Evolutionary conservation across 192 early-diverging fungal species (phyloP).

Genomic region (Phycomyces blakesleeanus): DNA sequence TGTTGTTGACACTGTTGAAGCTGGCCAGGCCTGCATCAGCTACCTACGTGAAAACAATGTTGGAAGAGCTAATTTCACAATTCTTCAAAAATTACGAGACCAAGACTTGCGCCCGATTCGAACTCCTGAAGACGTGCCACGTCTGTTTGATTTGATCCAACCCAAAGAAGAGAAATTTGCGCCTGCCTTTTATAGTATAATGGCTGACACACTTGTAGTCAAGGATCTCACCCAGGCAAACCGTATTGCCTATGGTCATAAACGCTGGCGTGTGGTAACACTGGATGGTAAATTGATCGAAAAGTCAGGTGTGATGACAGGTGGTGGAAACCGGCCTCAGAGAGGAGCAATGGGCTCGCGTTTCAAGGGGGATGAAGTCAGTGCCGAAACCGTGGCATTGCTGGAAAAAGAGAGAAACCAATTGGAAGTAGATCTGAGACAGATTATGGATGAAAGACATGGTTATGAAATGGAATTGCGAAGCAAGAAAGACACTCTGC

Average conservation of each 20-base stretch:
- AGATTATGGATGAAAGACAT: constrained; percentile 42
- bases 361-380: constrained; percentile 52
- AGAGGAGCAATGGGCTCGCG: constrained; percentile 90
- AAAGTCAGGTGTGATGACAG: constrained; percentile 87
- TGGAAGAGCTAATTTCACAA: constrained; percentile 82
- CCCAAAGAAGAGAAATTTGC: constrained; percentile 68
- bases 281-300: constrained; percentile 91
- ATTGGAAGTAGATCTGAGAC: constrained; percentile 50
- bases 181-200: constrained; percentile 81
- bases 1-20: constrained; percentile 85
- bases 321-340: constrained; percentile 72
- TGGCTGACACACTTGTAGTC: constrained; percentile 88
- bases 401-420: constrained; percentile 59
- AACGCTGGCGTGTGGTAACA: constrained; percentile 90
- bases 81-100: constrained; percentile 70
- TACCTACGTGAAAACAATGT: constrained; percentile 79
- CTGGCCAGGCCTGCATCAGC: constrained; percentile 87
- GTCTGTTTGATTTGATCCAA: constrained; percentile 87
- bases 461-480: constrained; percentile 43
- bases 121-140: constrained; percentile 76
- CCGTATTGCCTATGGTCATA: constrained; percentile 78
- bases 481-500: constrained; percentile 49
- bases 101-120: constrained; percentile 46
- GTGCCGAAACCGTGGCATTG: constrained; percentile 47
- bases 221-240: constrained; percentile 79